phyloP scores from a whole-genome alignment of 2,329 filamentous ascomycete genomes.

The Colletotrichum navitas region DNA sequence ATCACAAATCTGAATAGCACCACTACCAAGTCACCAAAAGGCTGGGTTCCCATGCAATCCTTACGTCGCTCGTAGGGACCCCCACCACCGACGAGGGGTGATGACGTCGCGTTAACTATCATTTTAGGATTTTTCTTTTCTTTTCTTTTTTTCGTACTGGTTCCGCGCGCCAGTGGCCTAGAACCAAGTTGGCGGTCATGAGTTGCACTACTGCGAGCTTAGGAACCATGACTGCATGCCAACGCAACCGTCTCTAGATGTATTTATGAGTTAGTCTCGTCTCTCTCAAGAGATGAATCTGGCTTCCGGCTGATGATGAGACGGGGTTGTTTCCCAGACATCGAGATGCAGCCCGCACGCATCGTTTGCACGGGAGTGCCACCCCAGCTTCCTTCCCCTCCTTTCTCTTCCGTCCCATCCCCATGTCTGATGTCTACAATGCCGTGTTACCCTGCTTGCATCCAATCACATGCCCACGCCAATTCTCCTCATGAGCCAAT shows the following conservation, averaged over 20 bases:
- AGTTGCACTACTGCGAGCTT: background rate
- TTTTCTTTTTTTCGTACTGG: background rate
- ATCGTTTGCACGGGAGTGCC: constrained; percentile 24
- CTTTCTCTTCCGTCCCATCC: constrained; percentile 30
- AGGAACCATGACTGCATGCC: constrained; percentile 10
- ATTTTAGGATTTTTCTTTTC: constrained; percentile 10
- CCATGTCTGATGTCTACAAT: constrained; percentile 21
- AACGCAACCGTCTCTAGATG: background rate
- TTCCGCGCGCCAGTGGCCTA: constrained; percentile 4
- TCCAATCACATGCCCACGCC: constrained; percentile 27
- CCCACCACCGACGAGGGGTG: constrained; percentile 37
- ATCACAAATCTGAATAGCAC: constrained; percentile 4
- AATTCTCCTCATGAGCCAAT: constrained; percentile 21
- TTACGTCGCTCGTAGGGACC: constrained; percentile 38
- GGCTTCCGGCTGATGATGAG: background rate
- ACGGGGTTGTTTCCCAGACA: background rate
- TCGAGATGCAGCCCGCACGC: constrained; percentile 22
- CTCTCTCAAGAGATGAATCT: background rate
- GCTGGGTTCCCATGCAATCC: constrained; percentile 33
- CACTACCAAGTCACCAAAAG: constrained; percentile 4
- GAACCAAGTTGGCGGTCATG: background rate
- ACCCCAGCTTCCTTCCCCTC: constrained; percentile 29
- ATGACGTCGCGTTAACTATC: constrained; percentile 34
- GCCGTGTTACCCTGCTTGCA: constrained; percentile 24
- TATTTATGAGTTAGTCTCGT: background rate